A percentile compares a stretch with the other conserved stretches of the same genome.
Evolutionary conservation across 1,139 yeast species (phyloP).

Genomic region (Yamadazyma aaseri): DNA sequence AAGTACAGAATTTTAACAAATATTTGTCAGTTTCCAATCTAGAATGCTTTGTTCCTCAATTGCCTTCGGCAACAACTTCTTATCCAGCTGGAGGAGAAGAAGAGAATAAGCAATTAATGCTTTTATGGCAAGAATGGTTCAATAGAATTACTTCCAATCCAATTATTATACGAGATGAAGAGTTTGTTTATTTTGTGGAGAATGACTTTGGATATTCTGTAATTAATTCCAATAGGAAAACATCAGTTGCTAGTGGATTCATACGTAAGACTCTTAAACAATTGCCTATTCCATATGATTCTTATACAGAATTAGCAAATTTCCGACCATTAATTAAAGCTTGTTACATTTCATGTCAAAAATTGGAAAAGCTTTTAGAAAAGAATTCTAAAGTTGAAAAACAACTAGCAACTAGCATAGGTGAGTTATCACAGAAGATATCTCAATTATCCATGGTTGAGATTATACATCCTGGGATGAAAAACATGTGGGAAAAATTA

Average conservation of each 20-base stretch:
- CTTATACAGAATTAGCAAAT: slow-evolving; percentile 72
- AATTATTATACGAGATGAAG: slow-evolving; percentile 80
- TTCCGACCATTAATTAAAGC: slow-evolving; percentile 85
- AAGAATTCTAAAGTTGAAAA: slow-evolving; percentile 55
- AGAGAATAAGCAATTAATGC: slow-evolving; percentile 58
- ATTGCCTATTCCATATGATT: slow-evolving; percentile 88
- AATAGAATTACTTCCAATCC: slow-evolving; percentile 73
- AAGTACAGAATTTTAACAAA: slow-evolving; percentile 71
- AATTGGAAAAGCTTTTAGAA: slow-evolving; percentile 55
- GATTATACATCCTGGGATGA: slow-evolving; percentile 61
- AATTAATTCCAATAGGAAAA: slow-evolving; percentile 51
- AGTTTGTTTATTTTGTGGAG: slow-evolving; percentile 82
- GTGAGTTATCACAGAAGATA: slow-evolving; percentile 65
- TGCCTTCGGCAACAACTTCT: slow-evolving; percentile 72
- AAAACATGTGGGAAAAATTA: slow-evolving; percentile 77
- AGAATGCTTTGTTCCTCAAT: slow-evolving; percentile 90
- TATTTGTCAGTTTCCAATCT: slow-evolving; percentile 78
- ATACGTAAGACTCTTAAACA: slow-evolving; percentile 89
- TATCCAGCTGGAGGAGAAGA: slow-evolving; percentile 85
- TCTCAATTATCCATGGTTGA: slow-evolving; percentile 51
- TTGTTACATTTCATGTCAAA: slow-evolving; percentile 61
- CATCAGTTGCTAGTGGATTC: slow-evolving; percentile 75
- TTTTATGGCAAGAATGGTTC: slow-evolving; percentile 83
- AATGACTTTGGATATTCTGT: slow-evolving; percentile 83
- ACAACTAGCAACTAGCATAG: slow-evolving; percentile 53